A percentile compares a stretch with the other conserved stretches of the same genome.
Conservation (phyloP, 768 basidiomycete species). For the Psilocybe tampanensis region DNA sequence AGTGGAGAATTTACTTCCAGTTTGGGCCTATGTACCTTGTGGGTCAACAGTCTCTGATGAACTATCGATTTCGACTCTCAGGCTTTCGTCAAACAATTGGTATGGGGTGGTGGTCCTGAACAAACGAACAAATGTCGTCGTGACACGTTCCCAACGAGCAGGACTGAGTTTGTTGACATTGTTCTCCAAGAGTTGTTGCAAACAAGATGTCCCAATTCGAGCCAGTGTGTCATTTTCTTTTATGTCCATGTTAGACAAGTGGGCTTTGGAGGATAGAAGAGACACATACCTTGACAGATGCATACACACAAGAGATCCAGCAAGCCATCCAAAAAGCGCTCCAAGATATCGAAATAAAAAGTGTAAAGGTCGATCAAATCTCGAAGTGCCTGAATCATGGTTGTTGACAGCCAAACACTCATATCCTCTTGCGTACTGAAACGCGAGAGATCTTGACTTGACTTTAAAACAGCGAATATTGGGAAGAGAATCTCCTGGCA, state of each 20-base stretch:
- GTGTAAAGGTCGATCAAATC: conserved; percentile 96
- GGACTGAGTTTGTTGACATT: conserved; percentile 88
- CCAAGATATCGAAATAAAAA: conserved; percentile 89
- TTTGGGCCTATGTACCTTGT: conserved; percentile 27
- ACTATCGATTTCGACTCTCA: conserved; percentile 83
- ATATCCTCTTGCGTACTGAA: conserved; percentile 98
- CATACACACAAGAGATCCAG: conserved; percentile 93
- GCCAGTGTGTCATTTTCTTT: conserved; percentile 99
- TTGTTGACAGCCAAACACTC: conserved; percentile 99
- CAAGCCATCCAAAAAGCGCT: conserved; percentile 90
- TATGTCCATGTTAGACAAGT: background rate
- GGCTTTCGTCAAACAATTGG: conserved; percentile 91
- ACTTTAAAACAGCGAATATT: conserved; percentile 95
- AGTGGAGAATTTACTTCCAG: too few relatives aligned
- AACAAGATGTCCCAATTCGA: conserved; percentile 95
- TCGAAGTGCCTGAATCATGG: conserved; percentile 97
- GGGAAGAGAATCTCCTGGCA: conserved; percentile 97
- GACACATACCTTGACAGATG: conserved; percentile 89
- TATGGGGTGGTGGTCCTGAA: conserved; percentile 98
- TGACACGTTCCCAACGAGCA: conserved; percentile 87
- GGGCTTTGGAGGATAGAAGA: background rate
- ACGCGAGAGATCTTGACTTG: conserved; percentile 87
- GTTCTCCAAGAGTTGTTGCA: conserved; percentile 93
- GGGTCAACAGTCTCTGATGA: conserved; percentile 56
- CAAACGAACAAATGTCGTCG: conserved; percentile 91